phyloP scores from a whole-genome alignment of 148 eudicot species.

The Suaeda aralocaspica region DNA sequence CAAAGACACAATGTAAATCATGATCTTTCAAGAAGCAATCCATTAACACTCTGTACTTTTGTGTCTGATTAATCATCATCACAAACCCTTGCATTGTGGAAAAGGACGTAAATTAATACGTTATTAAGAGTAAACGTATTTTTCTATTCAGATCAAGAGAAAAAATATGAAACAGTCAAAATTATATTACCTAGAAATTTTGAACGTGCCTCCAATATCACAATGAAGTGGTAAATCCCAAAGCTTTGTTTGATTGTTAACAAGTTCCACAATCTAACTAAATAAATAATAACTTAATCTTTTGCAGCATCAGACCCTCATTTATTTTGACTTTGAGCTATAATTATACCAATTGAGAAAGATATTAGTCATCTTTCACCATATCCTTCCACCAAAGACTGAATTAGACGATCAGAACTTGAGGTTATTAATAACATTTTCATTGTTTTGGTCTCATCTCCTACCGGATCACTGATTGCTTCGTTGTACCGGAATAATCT shows the following conservation, averaged over 20 bases:
- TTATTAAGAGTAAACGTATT: background rate
- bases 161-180: background rate
- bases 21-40: background rate
- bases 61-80: background rate
- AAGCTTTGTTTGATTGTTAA: background rate
- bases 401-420: constrained; percentile 62
- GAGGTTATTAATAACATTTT: constrained; percentile 59
- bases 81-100: background rate
- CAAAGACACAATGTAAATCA: background rate
- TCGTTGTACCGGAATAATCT: constrained; percentile 52
- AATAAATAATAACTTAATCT: background rate
- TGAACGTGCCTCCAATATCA: background rate
- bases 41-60: background rate
- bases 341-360: background rate
- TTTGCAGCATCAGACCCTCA: background rate
- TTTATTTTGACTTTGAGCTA: background rate
- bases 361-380: background rate
- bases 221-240: background rate
- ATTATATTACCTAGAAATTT: background rate
- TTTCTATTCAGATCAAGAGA: background rate
- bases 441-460: constrained; percentile 37
- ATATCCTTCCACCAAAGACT: constrained; percentile 88
- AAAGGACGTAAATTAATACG: background rate
- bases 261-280: background rate
- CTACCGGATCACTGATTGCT: constrained; percentile 35